Base-by-base conservation (phyloP, 2,329 filamentous ascomycete species). In the Diaporthe sp. region DNA sequence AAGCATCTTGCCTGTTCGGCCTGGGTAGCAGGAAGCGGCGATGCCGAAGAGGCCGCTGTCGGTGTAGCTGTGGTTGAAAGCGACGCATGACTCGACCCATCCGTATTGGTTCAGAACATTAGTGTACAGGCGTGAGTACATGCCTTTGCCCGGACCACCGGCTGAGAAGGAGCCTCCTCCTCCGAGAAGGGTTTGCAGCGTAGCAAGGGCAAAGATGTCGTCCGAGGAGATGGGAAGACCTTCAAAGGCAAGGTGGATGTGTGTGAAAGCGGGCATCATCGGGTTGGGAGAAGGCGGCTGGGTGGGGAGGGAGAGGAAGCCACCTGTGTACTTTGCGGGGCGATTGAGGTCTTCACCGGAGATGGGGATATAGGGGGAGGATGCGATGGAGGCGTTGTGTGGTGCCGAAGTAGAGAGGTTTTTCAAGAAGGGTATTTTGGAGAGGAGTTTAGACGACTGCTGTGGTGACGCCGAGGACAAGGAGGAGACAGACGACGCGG, bases 121-220 rank as follows among this genome's bases (percentile, higher is more conserved):
- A 78, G 96, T 98, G 88, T 98, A 99, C 12, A 99, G 91, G 17
- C 97, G 94, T 51, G 95, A 98, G 88, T 98, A 98, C 97, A 99
- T 99, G 84, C 97, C 97, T 88, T 99, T 99, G 72, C 97, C 97
- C 6, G 97, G 97, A 0, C 97, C 97, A 80, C 97, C 97, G 72
- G 97, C 97, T 22, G 95, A 98, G 87, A 99, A 99, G 74, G 96
- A 98, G 34, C 97, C 97, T 67, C 97, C 97, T 65, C 97, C 97
- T 75, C 97, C 97, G 47, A 99, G 94, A 13, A 99, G 93, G 1
- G 95, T 98, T 85, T 98, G 97, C 1, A 99, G 89, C 0, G 96
- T 98, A 9, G 97, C 97, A 60, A 98, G 92, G 25, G 97, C 96
- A 86, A 98, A 99, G 81, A 99, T 98, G 83, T 98, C 96, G 17